A percentile compares a stretch with the other conserved stretches of the same genome.
These are phyloP conservation scores for Thalia dealbata DNA, from an alignment of 176 grass and related monocot genomes.

Conservation along the genomic window DNA sequence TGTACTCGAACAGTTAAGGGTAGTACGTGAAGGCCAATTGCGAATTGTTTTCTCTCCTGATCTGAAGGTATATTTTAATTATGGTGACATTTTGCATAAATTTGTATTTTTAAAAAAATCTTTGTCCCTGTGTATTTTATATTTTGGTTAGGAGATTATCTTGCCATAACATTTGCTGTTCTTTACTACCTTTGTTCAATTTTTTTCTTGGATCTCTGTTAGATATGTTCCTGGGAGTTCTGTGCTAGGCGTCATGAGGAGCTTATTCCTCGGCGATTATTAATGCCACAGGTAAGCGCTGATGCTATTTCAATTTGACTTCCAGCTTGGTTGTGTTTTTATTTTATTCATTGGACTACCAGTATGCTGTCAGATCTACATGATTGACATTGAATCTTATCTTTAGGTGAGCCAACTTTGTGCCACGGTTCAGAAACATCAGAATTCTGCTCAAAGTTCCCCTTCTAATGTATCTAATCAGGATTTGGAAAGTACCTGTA, in stretches of 20 bases:
- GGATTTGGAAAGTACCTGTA: slow-evolving; percentile 15
- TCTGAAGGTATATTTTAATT: slow-evolving; percentile 57
- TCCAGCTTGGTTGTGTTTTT: neutral
- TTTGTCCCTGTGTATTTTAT: too few species aligned
- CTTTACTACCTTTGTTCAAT: too few species aligned
- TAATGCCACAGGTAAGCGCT: slow-evolving; percentile 66
- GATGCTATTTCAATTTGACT: neutral
- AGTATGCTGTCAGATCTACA: too few species aligned
- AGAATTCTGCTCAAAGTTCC: slow-evolving; percentile 6
- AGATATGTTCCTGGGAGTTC: slow-evolving; percentile 97
- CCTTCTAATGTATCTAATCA: neutral
- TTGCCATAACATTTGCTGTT: too few species aligned
- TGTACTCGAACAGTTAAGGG: slow-evolving; percentile 81
- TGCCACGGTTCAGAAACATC: slow-evolving; percentile 17
- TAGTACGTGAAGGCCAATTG: slow-evolving; percentile 86
- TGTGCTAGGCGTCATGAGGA: slow-evolving; percentile 91
- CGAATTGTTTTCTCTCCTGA: slow-evolving; percentile 91
- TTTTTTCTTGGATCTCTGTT: slow-evolving; percentile 13
- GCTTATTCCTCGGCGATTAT: slow-evolving; percentile 80
- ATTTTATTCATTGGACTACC: neutral
- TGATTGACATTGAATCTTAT: neutral
- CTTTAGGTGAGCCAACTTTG: slow-evolving; percentile 18
- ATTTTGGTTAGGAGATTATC: too few species aligned
- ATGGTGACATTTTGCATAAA: neutral
- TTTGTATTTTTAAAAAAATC: neutral